phyloP scores from a whole-genome alignment of 2,329 filamentous ascomycete species.

The Fusarium armeniacum region DNA sequence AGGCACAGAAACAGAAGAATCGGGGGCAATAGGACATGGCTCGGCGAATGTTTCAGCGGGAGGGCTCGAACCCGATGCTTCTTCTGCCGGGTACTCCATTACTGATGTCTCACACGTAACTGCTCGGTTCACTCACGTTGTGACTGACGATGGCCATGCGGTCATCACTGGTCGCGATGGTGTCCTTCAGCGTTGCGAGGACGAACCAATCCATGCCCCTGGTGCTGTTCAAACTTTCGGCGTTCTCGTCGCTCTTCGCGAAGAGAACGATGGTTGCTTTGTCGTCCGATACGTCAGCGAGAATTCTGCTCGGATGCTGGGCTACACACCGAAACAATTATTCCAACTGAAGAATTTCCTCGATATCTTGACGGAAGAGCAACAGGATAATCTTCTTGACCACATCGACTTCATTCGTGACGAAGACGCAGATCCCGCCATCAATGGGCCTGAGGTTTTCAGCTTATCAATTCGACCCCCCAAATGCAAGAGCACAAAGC shows the following conservation, averaged over 20 bases:
- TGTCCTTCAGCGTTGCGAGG: conserved; percentile 83
- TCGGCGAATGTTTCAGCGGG: background rate
- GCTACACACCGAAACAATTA: conserved; percentile 81
- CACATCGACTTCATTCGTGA: conserved; percentile 91
- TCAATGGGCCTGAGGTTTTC: conserved; percentile 89
- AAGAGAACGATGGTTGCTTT: conserved; percentile 76
- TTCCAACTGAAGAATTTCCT: conserved; percentile 82
- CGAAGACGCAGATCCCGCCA: conserved; percentile 79
- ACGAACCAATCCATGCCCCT: conserved; percentile 91
- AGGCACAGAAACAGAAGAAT: conserved; percentile 52
- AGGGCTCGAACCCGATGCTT: conserved; percentile 27
- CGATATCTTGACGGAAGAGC: conserved; percentile 87
- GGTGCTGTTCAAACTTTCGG: conserved; percentile 87
- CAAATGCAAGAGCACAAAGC: conserved; percentile 70
- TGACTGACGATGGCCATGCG: conserved; percentile 83
- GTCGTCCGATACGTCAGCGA: conserved; percentile 82
- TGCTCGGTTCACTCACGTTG: conserved; percentile 81
- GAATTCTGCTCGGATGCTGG: conserved; percentile 81
- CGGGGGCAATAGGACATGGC: conserved; percentile 27
- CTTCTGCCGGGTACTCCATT: conserved; percentile 45
- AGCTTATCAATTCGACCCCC: conserved; percentile 78
- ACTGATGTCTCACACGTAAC: conserved; percentile 69
- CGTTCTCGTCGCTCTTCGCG: conserved; percentile 78
- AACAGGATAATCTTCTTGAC: conserved; percentile 85
- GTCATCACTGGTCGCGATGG: conserved; percentile 85